Conservation (phyloP, 768 basidiomycete genomes). For the Suillus sp. region DNA sequence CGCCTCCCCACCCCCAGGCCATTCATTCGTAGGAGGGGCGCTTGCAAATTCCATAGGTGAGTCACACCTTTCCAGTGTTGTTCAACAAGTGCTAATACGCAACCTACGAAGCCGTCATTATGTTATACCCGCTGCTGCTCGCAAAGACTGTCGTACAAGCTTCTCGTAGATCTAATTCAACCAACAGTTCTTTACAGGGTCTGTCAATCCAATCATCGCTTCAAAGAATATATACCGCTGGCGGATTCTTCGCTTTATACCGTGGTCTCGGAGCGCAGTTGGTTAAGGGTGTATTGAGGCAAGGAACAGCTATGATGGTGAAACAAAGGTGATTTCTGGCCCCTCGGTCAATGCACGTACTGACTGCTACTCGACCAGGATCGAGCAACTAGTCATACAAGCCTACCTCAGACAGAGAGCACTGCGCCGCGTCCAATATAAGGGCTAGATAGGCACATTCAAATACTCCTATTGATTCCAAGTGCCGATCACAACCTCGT, state of each 20-base stretch:
- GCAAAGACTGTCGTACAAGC: slow-evolving; percentile 57
- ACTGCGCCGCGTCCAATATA: slow-evolving; percentile 5
- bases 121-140: slow-evolving; percentile 61
- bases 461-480: background rate
- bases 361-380: slow-evolving; percentile 11
- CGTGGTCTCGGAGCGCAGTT: slow-evolving; percentile 55
- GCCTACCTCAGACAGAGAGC: slow-evolving; percentile 18
- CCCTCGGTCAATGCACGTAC: background rate
- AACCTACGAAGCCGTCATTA: slow-evolving; percentile 37
- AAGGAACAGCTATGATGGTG: slow-evolving; percentile 59
- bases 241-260: slow-evolving; percentile 46
- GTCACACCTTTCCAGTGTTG: background rate
- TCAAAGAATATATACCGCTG: slow-evolving; percentile 17
- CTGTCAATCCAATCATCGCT: slow-evolving; percentile 18
- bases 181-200: slow-evolving; percentile 17
- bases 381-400: slow-evolving; percentile 21
- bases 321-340: slow-evolving; percentile 49
- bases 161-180: slow-evolving; percentile 29
- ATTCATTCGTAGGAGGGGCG: slow-evolving; percentile 60
- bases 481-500: background rate
- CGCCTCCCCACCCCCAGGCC: slow-evolving; percentile 39
- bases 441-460: background rate
- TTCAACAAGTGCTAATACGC: background rate
- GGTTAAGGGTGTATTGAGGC: slow-evolving; percentile 55
- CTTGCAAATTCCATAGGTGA: slow-evolving; percentile 53